phyloP scores from a whole-genome alignment of 2,329 filamentous ascomycete genomes.

The Biscogniauxia mediterranea region DNA sequence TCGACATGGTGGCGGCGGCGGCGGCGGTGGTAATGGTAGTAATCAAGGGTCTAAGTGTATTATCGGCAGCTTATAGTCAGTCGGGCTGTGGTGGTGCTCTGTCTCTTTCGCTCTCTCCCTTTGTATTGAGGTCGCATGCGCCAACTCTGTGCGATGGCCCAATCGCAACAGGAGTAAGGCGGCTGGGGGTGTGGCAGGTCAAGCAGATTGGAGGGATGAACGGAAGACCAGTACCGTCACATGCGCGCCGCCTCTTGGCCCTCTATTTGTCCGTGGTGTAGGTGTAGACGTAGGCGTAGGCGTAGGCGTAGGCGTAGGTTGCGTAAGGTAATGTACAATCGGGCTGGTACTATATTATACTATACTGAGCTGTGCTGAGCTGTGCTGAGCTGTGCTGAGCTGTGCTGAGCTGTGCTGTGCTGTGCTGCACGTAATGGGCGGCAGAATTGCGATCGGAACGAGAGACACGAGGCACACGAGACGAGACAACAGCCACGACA shows the following conservation, averaged over 20 bases:
- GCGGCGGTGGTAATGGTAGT: background rate
- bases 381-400: too few species aligned
- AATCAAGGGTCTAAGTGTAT: slow-evolving; percentile 8
- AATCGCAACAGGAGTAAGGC: slow-evolving; percentile 22
- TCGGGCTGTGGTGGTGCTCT: background rate
- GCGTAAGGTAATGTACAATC: background rate
- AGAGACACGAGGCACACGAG: background rate
- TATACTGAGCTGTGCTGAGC: too few species aligned
- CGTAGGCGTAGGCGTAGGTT: background rate
- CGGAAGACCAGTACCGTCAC: slow-evolving; percentile 17
- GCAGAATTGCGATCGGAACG: background rate
- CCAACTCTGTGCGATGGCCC: slow-evolving; percentile 21
- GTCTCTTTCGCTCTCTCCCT: background rate
- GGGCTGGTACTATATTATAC: background rate
- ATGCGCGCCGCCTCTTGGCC: slow-evolving; percentile 23
- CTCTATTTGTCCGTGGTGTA: slow-evolving; percentile 9
- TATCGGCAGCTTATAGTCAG: too few species aligned
- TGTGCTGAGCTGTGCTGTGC: too few species aligned
- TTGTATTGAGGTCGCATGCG: slow-evolving; percentile 16
- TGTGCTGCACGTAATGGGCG: too few species aligned
- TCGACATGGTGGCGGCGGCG: slow-evolving; percentile 47
- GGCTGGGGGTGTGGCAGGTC: slow-evolving; percentile 20
- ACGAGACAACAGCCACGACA: background rate
- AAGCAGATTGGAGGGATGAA: slow-evolving; percentile 22
- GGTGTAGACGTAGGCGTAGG: background rate